Evolutionary conservation across 306 rosid species (phyloP), one percentile per base, ranked within the genome.

Genomic region (Begonia loranthoides): DNA sequence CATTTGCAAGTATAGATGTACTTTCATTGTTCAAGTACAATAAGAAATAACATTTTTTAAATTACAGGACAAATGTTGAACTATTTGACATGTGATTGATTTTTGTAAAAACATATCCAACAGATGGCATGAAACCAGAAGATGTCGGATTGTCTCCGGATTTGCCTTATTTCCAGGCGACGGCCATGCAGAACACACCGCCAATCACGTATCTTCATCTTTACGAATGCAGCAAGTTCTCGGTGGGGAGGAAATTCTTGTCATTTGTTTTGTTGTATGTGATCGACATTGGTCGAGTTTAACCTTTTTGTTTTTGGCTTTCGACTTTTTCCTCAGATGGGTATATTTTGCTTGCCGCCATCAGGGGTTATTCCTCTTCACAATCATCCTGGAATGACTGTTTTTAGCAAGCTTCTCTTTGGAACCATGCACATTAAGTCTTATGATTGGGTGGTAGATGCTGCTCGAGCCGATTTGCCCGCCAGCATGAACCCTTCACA

Each of bases 321-420:
- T 50, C 51, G 56, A 8, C 48, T 41, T 39, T 39, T n/a, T 34
- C 13, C 54, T 14, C 45, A 90, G 99, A 86, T 90, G 80, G 94
- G 96, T 39, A 80, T 90, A 64, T 90, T 86, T 64, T 90, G 95
- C 72, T 66, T 90, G 73, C 99, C 99, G 16, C 95, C 96, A n/a
- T 80, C 84, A 9, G 95, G 95, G 33, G 84, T 86, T 51, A 61
- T 90, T 52, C 99, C 99, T 19, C 95, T 90, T 47, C 99, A 90
- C 58, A 90, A 90, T 57, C 99, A 90, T 61, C 99, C 99, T 3
- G 96, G 84, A 49, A 90, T 90, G 99, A 90, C 99, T 13, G 99
- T 90, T 67, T 86, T 90, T 52, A 82, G 95, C 58, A 90, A 90
- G 61, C 80, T 90, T 49, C 84, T 90, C 33, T 86, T 90, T 45